Evolutionary conservation across 768 basidiomycete species (phyloP).

Genomic region (Mycena vulgaris): DNA sequence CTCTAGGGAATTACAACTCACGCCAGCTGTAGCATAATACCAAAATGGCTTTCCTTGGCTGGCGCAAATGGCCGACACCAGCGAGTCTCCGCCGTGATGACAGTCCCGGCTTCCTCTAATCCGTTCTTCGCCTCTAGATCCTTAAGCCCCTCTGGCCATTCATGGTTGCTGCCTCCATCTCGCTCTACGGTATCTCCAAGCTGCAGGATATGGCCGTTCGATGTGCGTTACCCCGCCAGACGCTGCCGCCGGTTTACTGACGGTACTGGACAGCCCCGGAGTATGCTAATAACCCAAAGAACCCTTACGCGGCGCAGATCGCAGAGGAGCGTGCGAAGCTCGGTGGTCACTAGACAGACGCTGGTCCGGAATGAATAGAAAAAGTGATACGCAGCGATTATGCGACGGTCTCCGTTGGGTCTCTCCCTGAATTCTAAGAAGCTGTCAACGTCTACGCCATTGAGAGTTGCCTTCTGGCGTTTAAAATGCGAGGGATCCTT

Average conservation of each 20-base stretch:
- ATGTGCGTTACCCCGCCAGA: constrained; percentile 65
- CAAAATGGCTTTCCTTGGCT: constrained; percentile 82
- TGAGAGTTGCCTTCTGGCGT: too few relatives aligned
- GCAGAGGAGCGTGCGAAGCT: constrained; percentile 56
- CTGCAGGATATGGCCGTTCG: constrained; percentile 79
- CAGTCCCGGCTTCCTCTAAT: constrained; percentile 26
- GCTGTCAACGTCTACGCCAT: too few relatives aligned
- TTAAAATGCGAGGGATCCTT: not conserved
- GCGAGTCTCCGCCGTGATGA: constrained; percentile 58
- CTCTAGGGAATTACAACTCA: not conserved
- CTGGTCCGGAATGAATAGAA: constrained; percentile 31
- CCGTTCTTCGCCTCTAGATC: constrained; percentile 65
- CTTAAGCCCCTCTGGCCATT: constrained; percentile 86
- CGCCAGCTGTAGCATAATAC: constrained; percentile 42
- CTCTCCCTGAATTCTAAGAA: not conserved
- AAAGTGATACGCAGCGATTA: constrained; percentile 10
- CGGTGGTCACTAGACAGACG: constrained; percentile 41
- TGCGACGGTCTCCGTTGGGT: not conserved
- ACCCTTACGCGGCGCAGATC: constrained; percentile 86
- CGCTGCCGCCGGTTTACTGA: constrained; percentile 4
- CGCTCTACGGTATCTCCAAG: constrained; percentile 76
- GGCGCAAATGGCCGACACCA: constrained; percentile 87
- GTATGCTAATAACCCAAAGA: constrained; percentile 83
- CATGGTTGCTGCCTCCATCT: constrained; percentile 74
- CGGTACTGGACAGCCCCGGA: constrained; percentile 63